Evolutionary conservation across 345 rosid species (phyloP), one percentile per base, ranked within the genome.

Genomic region (Citrus sinensis): DNA sequence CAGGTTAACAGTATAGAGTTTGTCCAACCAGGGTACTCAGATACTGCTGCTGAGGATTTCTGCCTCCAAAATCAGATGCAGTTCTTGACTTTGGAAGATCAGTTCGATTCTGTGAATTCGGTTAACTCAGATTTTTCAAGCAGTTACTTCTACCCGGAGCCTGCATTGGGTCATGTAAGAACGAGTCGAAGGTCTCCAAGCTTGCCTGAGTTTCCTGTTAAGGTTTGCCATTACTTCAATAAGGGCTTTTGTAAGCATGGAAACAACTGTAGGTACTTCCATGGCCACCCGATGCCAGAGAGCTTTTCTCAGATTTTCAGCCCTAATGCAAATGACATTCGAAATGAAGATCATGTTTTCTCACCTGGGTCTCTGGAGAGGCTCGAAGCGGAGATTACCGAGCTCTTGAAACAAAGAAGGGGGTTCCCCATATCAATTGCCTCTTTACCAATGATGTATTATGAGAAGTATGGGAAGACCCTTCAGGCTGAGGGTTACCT

Each of bases 401-500:
- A 93, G 84, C 89, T 96, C 8, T 81, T 96, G 68, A 92, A 93
- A 85, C 85, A 92, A 0, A 88, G 94, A 83, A 87, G 93, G 83
- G 98, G 99, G n/a, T 70, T 86, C 70, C 98, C 99, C 0, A 92
- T 96, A 67, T 94, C 99, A 0, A 96, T 96, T 40, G 99, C 99
- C 71, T 92, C 98, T 9, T 85, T 96, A 80, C 99, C 99, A 6
- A 90, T 88, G 92, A 81, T 94, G 87, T 96, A 94, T 59, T 92
- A 82, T 17, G 98, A 93, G 81, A 96, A 88, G 85, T 94, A 88
- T 35, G 98, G 98, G 73, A 89, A 82, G 88, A 88, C 83, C 22
- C 94, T 96, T 83, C 98, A 93, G 87, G 98, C 98, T 35, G 99
- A 96, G 70, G 98, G 99, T 27, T 96, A 96, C 80, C 95, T 96